These are phyloP conservation scores for Periconia macrospinosa DNA, from an alignment of 2,329 filamentous ascomycete species.

Conservation along the genomic window DNA sequence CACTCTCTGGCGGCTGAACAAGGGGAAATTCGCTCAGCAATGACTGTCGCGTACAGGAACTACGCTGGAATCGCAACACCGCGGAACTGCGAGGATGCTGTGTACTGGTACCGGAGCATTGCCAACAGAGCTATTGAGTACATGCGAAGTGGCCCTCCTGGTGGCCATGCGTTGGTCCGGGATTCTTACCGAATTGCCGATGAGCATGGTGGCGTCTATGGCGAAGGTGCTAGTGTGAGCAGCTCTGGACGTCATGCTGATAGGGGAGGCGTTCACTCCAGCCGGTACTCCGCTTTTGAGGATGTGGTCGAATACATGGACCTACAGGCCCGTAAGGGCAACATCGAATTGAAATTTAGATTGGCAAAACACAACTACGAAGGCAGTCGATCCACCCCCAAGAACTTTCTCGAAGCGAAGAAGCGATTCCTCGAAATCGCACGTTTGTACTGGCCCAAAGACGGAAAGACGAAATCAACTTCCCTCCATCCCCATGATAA, in stretches of 20 bases:
- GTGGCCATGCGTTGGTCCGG: slow-evolving; percentile 74
- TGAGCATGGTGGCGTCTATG: slow-evolving; percentile 88
- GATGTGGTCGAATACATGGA: slow-evolving; percentile 95
- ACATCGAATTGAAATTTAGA: slow-evolving; percentile 83
- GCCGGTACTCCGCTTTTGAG: slow-evolving; percentile 82
- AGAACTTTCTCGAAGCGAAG: slow-evolving; percentile 73
- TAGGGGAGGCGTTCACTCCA: slow-evolving; percentile 71
- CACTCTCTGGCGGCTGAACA: slow-evolving; percentile 89
- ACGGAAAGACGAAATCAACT: slow-evolving; percentile 73
- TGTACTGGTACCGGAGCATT: slow-evolving; percentile 87
- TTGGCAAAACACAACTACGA: slow-evolving; percentile 88
- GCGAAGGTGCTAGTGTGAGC: slow-evolving; percentile 87
- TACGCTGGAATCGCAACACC: slow-evolving; percentile 82
- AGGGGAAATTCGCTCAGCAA: slow-evolving; percentile 83
- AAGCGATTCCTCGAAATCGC: slow-evolving; percentile 81
- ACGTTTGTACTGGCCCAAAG: slow-evolving; percentile 77
- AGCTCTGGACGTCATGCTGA: slow-evolving; percentile 84
- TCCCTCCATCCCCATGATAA: slow-evolving; percentile 68
- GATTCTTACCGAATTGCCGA: slow-evolving; percentile 88
- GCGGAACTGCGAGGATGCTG: slow-evolving; percentile 81
- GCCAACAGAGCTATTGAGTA: slow-evolving; percentile 91
- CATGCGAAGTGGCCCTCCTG: slow-evolving; percentile 86
- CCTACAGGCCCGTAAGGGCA: slow-evolving; percentile 85
- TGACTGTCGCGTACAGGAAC: slow-evolving; percentile 89
- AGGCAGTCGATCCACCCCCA: slow-evolving; percentile 73